Base-by-base conservation (phyloP, 371 early-diverging fungal genomes). In the Batrachochytrium dendrobatidis region DNA sequence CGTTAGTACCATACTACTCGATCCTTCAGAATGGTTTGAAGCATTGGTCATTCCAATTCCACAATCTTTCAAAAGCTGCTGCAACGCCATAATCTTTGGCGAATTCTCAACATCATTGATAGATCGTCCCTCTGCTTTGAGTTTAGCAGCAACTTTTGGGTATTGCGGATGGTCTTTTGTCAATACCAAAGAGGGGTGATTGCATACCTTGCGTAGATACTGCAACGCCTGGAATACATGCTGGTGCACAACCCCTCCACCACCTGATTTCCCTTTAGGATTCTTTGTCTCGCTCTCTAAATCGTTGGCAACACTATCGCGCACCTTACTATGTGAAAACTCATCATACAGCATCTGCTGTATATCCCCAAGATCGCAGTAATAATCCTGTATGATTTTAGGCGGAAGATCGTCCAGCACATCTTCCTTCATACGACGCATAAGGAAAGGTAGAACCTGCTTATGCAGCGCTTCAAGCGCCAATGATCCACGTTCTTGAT, bases 381-480 rank as follows among this genome's bases (percentile, higher is more conserved):
- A 91, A 67, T 98, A 89, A 73, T 99, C 99, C 63, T 78, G 84
- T 62, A 99, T 97, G 63, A 99, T 99, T 77, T 99, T 99, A 28
- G 98, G 98, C 33, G 99, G 99, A 59, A 99, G 71, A 70, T 99
- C 99, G 61, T 92, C 83, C 58, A 99, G 74, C 17, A 99, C 99
- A 66, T 99, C 96, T 70, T 94, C 94, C 73, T 99, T 99, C 78
- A 99, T 83, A 54, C 99, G 83, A 31, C 99, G 84, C 65, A 99
- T 68, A 35, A 99, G 65, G 83, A 99, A 99, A 28, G 99, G 99
- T 45, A 98, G 71, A 2, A 98, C 95, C 67, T 95, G 95, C 56
- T 90, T 90, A 72, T 99, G 99, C 44, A 99, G 79, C 2, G 89
- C 88, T 65, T 96, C 91, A 35, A 99, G 71, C 15, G 92, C 94